A percentile compares a stretch with the other conserved stretches of the same genome.
phyloP scores from a whole-genome alignment of 2,329 filamentous ascomycete genomes.

The Hymenoscyphus repandus region DNA sequence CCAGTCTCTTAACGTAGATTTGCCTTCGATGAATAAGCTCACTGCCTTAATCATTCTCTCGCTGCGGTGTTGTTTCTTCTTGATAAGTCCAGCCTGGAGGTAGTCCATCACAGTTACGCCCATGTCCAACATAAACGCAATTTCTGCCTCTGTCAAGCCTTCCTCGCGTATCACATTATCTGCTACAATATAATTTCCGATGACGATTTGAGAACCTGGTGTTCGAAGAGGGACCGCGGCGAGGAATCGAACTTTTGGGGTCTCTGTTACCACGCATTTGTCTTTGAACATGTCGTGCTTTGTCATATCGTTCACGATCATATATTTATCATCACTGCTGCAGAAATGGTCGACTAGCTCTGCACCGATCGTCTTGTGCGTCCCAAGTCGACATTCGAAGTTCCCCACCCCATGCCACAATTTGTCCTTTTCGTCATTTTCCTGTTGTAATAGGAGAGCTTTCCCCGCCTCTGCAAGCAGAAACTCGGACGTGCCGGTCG shows the following conservation, averaged over 20 bases:
- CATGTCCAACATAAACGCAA: slow-evolving; percentile 52
- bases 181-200: slow-evolving; percentile 56
- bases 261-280: slow-evolving; percentile 32
- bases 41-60: slow-evolving; percentile 51
- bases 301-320: slow-evolving; percentile 35
- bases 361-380: slow-evolving; percentile 11
- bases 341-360: slow-evolving; percentile 18
- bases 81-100: slow-evolving; percentile 49
- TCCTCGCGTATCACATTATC: slow-evolving; percentile 50
- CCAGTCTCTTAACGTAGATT: slow-evolving; percentile 33
- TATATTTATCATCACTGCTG: slow-evolving; percentile 11
- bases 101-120: slow-evolving; percentile 54
- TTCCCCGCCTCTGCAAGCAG: slow-evolving; percentile 27
- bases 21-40: slow-evolving; percentile 49
- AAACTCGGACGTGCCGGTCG: slow-evolving; percentile 19
- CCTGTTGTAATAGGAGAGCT: slow-evolving; percentile 23
- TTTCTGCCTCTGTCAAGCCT: slow-evolving; percentile 42
- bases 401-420: slow-evolving; percentile 27
- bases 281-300: slow-evolving; percentile 35
- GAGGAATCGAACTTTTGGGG: slow-evolving; percentile 42
- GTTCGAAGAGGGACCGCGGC: slow-evolving; percentile 58
- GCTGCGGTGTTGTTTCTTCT: slow-evolving; percentile 46
- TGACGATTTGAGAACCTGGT: slow-evolving; percentile 45
- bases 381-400: slow-evolving; percentile 8
- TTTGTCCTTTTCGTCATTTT: slow-evolving; percentile 25